Conservation (phyloP, 352 stramenopile species). For the Phytophthora meadii region DNA sequence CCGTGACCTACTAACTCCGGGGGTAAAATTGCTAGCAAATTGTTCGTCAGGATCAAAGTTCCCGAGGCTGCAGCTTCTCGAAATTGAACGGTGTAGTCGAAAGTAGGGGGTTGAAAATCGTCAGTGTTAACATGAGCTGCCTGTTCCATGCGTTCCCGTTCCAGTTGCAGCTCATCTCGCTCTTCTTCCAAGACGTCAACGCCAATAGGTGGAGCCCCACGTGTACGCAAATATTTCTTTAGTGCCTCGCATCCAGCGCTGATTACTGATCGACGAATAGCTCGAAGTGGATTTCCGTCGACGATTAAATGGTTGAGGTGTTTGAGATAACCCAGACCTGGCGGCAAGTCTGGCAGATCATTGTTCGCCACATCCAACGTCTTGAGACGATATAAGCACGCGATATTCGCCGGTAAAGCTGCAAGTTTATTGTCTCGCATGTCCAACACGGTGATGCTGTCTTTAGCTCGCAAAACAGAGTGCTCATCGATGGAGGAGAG, state of each 20-base stretch:
- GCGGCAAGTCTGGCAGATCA: conserved; percentile 76
- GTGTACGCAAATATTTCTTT: conserved; percentile 87
- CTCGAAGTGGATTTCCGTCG: conserved; percentile 77
- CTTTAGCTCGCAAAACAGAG: conserved; percentile 65
- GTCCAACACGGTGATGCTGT: conserved; percentile 80
- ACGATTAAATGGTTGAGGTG: conserved; percentile 79
- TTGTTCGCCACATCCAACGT: conserved; percentile 87
- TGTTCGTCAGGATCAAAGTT: conserved; percentile 54
- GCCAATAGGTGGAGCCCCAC: conserved; percentile 58
- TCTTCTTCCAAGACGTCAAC: conserved; percentile 76
- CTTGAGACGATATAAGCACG: conserved; percentile 71
- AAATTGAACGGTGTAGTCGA: conserved; percentile 45
- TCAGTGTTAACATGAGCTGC: conserved; percentile 6
- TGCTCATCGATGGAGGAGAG: conserved; percentile 64
- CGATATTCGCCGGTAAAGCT: conserved; percentile 57
- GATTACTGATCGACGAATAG: conserved; percentile 72
- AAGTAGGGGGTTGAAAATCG: conserved; percentile 11
- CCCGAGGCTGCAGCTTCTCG: conserved; percentile 67
- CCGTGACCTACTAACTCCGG: conserved; percentile 27
- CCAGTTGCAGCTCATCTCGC: conserved; percentile 59
- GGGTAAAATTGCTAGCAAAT: conserved; percentile 28
- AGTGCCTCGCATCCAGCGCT: conserved; percentile 73
- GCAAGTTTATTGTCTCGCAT: conserved; percentile 85
- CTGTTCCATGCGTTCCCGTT: conserved; percentile 31
- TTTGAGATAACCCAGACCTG: conserved; percentile 80